These are phyloP conservation scores for Lentinula edodes DNA, from an alignment of 768 basidiomycete genomes.

Conservation along the genomic window DNA sequence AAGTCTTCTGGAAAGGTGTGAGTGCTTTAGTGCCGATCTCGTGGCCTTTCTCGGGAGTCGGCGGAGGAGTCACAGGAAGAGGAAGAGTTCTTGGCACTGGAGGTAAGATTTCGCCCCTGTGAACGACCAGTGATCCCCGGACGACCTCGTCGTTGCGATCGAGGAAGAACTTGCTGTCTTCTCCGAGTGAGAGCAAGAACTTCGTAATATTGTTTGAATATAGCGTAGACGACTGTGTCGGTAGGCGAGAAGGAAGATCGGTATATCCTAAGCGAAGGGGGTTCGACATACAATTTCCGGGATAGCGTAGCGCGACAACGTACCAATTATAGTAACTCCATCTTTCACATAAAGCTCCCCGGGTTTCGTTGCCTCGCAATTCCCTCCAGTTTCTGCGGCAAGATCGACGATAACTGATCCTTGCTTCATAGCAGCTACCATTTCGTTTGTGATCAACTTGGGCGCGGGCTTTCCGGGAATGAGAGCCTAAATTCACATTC, in stretches of 20 bases:
- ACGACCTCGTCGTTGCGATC: conserved; percentile 82
- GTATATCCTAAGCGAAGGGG: conserved; percentile 53
- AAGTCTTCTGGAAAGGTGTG: conserved; percentile 83
- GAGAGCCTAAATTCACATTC: conserved; percentile 45
- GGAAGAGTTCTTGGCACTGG: conserved; percentile 67
- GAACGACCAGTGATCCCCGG: conserved; percentile 71
- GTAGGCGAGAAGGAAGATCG: conserved; percentile 82
- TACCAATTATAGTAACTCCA: conserved; percentile 83
- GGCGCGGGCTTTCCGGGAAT: conserved; percentile 87
- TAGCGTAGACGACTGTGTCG: conserved; percentile 83
- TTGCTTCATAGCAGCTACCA: conserved; percentile 89
- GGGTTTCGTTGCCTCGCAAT: conserved; percentile 77
- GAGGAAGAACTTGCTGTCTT: conserved; percentile 52
- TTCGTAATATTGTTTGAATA: conserved; percentile 93
- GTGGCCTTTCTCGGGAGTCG: conserved; percentile 40
- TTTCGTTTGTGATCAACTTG: conserved; percentile 77
- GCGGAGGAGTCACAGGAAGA: conserved; percentile 47
- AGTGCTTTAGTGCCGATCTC: conserved; percentile 52
- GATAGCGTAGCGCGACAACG: conserved; percentile 4
- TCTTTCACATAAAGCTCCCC: conserved; percentile 64
- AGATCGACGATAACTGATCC: conserved; percentile 86
- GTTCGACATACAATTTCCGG: not conserved
- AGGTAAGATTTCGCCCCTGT: conserved; percentile 59
- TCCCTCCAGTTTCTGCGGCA: conserved; percentile 87
- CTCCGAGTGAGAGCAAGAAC: conserved; percentile 75